phyloP scores from a whole-genome alignment of 108 stramenopile genomes.

The Asterionellopsis glacialis region DNA sequence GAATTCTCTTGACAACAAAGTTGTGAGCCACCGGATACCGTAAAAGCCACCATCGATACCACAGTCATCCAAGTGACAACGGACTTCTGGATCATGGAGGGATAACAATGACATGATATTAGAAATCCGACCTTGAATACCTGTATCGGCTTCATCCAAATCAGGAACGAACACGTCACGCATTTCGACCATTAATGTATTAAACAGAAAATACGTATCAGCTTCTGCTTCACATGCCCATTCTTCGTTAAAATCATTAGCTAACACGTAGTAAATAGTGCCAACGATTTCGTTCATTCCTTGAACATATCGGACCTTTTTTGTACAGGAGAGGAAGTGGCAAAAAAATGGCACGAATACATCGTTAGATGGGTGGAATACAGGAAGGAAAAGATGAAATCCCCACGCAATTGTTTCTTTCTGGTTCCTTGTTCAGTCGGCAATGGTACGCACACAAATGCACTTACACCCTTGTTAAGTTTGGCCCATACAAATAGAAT shows the following conservation, averaged over 20 bases:
- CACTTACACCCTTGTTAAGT: constrained; percentile 87
- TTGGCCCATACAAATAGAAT: constrained; percentile 94
- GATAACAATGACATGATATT: constrained; percentile 71
- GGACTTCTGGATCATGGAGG: constrained; percentile 84
- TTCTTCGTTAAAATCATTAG: constrained; percentile 66
- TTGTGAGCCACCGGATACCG: constrained; percentile 94
- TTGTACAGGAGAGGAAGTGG: background rate
- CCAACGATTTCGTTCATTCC: constrained; percentile 98
- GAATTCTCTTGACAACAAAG: constrained; percentile 94
- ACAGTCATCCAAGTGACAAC: constrained; percentile 72
- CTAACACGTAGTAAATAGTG: constrained; percentile 90
- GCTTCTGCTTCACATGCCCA: constrained; percentile 87
- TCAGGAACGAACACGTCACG: constrained; percentile 86
- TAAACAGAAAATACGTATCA: constrained; percentile 90
- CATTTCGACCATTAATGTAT: constrained; percentile 87
- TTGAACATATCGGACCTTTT: constrained; percentile 87
- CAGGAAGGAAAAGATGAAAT: constrained; percentile 7
- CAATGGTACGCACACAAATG: background rate
- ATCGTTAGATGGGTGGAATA: background rate
- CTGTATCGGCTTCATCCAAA: constrained; percentile 78
- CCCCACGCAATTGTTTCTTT: background rate
- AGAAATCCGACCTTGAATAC: constrained; percentile 84
- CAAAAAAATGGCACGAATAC: background rate
- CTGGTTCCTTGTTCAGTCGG: background rate
- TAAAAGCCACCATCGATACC: constrained; percentile 86